phyloP scores from a whole-genome alignment of 78 protist genomes.

The Dictyostelium citrinum region DNA sequence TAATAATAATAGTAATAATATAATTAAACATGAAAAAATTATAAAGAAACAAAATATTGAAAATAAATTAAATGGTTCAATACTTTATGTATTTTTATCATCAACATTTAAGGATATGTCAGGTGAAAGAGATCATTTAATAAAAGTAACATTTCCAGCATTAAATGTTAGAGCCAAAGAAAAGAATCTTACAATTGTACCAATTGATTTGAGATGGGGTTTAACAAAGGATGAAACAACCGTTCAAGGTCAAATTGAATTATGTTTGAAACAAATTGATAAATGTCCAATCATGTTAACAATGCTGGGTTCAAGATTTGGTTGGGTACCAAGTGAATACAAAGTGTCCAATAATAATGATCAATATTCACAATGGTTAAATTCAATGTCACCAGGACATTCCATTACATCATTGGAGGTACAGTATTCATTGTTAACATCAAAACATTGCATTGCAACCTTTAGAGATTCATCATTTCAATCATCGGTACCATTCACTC shows the following conservation, averaged over 20 bases:
- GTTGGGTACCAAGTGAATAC: conserved; percentile 69
- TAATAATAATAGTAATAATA: not conserved
- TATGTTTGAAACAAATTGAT: conserved; percentile 61
- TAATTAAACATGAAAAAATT: not conserved
- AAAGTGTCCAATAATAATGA: not conserved
- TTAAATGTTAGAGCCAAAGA: conserved; percentile 38
- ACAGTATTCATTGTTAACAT: not conserved
- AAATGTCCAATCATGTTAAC: conserved; percentile 42
- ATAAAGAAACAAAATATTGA: not conserved
- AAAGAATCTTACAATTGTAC: conserved; percentile 50
- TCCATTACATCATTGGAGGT: conserved; percentile 57
- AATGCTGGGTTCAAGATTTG: conserved; percentile 52
- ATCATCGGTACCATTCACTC: not conserved
- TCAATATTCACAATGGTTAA: conserved; percentile 10
- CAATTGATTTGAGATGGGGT: conserved; percentile 79
- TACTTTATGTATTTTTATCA: conserved; percentile 60
- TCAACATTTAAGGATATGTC: conserved; percentile 78
- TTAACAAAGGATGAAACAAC: conserved; percentile 68
- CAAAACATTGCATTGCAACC: conserved; percentile 43
- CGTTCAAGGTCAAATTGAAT: conserved; percentile 54
- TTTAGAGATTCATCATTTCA: conserved; percentile 13
- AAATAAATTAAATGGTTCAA: not conserved
- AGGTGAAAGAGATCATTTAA: conserved; percentile 69
- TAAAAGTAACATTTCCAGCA: conserved; percentile 51
- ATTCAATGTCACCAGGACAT: conserved; percentile 20